Conservation (phyloP, 805 yeast genomes). For the Peterozyma toletana region DNA sequence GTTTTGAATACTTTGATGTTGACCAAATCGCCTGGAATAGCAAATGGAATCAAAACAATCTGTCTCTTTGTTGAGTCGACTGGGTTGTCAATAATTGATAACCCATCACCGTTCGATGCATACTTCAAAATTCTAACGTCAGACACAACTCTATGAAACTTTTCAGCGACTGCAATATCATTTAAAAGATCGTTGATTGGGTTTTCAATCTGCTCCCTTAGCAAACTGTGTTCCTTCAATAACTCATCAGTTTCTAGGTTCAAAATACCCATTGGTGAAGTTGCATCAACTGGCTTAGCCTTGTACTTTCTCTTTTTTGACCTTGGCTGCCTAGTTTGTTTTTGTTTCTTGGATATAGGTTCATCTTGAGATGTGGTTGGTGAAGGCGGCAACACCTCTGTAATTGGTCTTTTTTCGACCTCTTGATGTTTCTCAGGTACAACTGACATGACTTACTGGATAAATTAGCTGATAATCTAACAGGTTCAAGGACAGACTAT, state of each 20-base stretch:
- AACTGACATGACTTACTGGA: too few relatives aligned
- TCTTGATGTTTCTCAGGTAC: too few relatives aligned
- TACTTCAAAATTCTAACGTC: constrained; percentile 51
- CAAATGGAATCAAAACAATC: constrained; percentile 78
- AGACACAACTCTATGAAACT: constrained; percentile 51
- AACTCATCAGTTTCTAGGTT: constrained; percentile 64
- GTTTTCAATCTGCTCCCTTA: constrained; percentile 44
- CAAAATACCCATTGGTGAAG: constrained; percentile 76
- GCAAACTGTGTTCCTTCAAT: constrained; percentile 32
- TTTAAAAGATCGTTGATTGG: constrained; percentile 63
- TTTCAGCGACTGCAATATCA: constrained; percentile 36
- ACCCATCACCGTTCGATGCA: constrained; percentile 83
- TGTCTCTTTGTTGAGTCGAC: constrained; percentile 35
- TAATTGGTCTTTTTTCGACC: not conserved
- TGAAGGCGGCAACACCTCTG: not conserved
- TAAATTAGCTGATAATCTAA: too few relatives aligned
- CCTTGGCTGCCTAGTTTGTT: constrained; percentile 5
- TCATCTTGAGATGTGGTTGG: constrained; percentile 3
- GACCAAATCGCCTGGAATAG: constrained; percentile 79
- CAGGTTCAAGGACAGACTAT: too few relatives aligned
- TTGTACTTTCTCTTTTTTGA: constrained; percentile 44
- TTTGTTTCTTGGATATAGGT: not conserved
- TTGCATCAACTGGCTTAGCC: constrained; percentile 61
- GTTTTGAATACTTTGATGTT: constrained; percentile 68
- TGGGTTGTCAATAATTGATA: constrained; percentile 65